These are phyloP conservation scores for Mortierella sp. DNA, from an alignment of 371 early-diverging fungal genomes.

Conservation along the genomic window DNA sequence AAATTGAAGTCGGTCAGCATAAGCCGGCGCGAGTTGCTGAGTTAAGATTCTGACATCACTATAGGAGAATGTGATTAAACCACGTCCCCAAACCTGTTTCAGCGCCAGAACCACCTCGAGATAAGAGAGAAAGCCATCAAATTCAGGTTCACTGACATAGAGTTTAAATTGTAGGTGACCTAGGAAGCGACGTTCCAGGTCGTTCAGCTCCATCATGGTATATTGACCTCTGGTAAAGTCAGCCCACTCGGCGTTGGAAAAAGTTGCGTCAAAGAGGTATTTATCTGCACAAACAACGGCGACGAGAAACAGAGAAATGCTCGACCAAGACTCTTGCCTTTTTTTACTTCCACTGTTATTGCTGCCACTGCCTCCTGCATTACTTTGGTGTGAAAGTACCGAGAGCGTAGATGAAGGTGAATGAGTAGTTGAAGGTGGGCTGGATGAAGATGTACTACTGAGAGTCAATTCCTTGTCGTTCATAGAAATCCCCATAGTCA, in stretches of 20 bases:
- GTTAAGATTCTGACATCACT: slow-evolving; percentile 65
- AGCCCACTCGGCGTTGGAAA: slow-evolving; percentile 72
- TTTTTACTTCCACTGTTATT: background rate
- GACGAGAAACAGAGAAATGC: slow-evolving; percentile 52
- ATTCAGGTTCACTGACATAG: slow-evolving; percentile 61
- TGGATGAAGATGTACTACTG: slow-evolving; percentile 1
- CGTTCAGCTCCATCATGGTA: slow-evolving; percentile 62
- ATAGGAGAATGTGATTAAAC: slow-evolving; percentile 58
- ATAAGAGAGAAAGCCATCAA: slow-evolving; percentile 62
- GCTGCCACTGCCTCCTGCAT: background rate
- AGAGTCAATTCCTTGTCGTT: background rate
- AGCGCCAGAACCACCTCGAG: slow-evolving; percentile 63
- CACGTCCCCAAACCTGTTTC: slow-evolving; percentile 55
- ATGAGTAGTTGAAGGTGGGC: slow-evolving; percentile 6
- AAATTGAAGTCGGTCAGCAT: slow-evolving; percentile 62
- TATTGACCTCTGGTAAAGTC: slow-evolving; percentile 65
- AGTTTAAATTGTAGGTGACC: slow-evolving; percentile 59
- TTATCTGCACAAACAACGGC: slow-evolving; percentile 57
- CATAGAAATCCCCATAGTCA: background rate
- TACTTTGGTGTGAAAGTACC: slow-evolving; percentile 1
- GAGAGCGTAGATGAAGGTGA: slow-evolving; percentile 13
- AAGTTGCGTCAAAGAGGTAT: slow-evolving; percentile 63
- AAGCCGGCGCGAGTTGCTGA: slow-evolving; percentile 59
- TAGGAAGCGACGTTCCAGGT: slow-evolving; percentile 62
- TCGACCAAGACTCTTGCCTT: slow-evolving; percentile 36